Base-by-base conservation (phyloP, 177 flowering plant species). In the Vitis hybrid region DNA sequence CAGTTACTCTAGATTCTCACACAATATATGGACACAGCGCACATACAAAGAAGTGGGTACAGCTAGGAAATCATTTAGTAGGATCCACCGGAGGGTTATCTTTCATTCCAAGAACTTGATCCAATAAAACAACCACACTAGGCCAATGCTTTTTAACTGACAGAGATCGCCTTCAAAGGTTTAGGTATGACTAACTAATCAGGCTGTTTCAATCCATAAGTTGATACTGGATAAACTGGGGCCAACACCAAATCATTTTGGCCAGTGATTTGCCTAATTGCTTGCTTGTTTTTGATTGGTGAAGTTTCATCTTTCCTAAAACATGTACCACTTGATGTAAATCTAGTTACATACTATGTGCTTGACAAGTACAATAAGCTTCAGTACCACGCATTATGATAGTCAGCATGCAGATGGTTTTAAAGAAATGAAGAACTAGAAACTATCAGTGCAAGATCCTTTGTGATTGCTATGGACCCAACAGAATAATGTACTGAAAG, bases 11-110 rank as follows among this genome's bases (percentile, higher is more conserved):
- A 69, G 72, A 69, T 69, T 69, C 72, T 64, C 66, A 22, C 19
- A 69, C 11, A 22, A 70, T 17, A 50, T 53, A 62, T 11, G 24
- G 57, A 70, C 66, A 61, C 15, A 10, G 59, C 15, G 14, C 20
- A 49, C 57, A 20, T 60, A 18, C 64, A 38, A 69, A 69, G 8
- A 58, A 52, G 67, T 63, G 55, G 73, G 67, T 70, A 38, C 54
- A 71, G 18, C 67, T 17, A 4, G 1, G 61, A 53, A 62, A 62
- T 53, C 65, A 52, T 52, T 59, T 61, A 28, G 58, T 62, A 71
- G 73, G 73, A 13, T 18, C 66, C 28, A n/a, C 24, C 2, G 0
- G 52, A 54, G 12, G 44, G 54, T 14, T 51, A 28, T 51, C 58
- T 24, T 54, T 11, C 15, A 22, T 51, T 28, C 4, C 38, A 61